Conservation (phyloP, 164 flowering plant species). For the Euptelea pleiosperma region DNA sequence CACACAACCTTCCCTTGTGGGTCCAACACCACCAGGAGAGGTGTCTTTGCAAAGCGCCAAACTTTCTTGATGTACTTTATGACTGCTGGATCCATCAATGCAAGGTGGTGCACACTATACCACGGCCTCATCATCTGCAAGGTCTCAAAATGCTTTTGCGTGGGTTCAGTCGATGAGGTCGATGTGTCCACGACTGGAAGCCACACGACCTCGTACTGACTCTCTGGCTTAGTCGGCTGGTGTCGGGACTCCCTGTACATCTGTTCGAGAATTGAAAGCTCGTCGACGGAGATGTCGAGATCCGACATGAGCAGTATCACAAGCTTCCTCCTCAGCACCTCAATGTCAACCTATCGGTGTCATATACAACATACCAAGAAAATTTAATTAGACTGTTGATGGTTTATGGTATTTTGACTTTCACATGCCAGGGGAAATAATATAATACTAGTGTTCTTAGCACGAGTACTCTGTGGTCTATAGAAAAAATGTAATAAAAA, state of each 20-base stretch:
- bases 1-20: conserved; percentile 37
- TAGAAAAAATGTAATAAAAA: no score
- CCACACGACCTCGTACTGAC: conserved; percentile 18
- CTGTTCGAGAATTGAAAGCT: conserved; percentile 9
- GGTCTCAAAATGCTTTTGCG: conserved; percentile 17
- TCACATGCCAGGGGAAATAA: no score
- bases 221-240: neutral
- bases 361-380: neutral
- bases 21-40: no score
- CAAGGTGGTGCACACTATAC: conserved; percentile 34
- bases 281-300: conserved; percentile 18
- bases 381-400: neutral
- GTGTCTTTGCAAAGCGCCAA: conserved; percentile 42
- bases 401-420: no score
- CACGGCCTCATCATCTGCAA: conserved; percentile 39
- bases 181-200: conserved; percentile 16
- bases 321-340: conserved; percentile 17
- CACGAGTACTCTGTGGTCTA: no score
- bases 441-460: no score
- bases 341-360: conserved; percentile 11
- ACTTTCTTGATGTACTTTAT: conserved; percentile 38
- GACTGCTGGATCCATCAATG: conserved; percentile 36
- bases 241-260: conserved; percentile 12
- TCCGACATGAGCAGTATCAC: conserved; percentile 14
- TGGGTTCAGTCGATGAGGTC: conserved; percentile 11